Evolutionary conservation across 208 protist species (phyloP), one percentile per base, ranked within the genome.

Genomic region (Borovskyia barvae): DNA sequence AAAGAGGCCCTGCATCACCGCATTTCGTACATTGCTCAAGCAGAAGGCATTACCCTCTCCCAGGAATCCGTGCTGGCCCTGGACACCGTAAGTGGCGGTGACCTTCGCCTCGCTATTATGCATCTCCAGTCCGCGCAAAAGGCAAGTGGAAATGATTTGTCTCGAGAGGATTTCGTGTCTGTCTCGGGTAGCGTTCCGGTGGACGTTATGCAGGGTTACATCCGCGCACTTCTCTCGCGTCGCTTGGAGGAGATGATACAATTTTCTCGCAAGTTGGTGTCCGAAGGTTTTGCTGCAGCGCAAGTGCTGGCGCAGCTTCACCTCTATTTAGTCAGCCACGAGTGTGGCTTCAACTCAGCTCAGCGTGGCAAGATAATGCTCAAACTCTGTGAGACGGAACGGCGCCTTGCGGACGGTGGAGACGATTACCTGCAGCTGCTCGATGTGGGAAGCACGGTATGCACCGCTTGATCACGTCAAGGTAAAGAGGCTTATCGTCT

Each of bases 81-180:
- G n/a, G 84, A 97, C 40, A 15, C 57, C 2, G 77, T 96, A 3
- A 97, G 89, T 49, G 85, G 85, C 7, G 98, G 98, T 11, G 98
- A 99, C 75, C 79, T 99, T 71, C 90, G 98, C 17, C 81, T 91
- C 41, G 97, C 97, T 17, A 98, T 99, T 45, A 99, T 96, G 59
- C 83, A 94, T 41, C 75, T 99, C 14, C 98, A 99, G 77, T 94
- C 86, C 0, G 90, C 93, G 11, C 75, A 83, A 22, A 89, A 85
- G 43, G 90, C 94, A 14, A 78, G 72, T 42, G 90, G 88, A 22
- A 66, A 63, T 29, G 82, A 97, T 42, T 63, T 97, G 17, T 57
- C 51, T 3, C 35, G 77, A 7, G 86, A 94, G 29, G 77, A 93
- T 54, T 96, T 98, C 60, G 77, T 91, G 7, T 60, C 77, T 33